Evolutionary conservation across 345 rosid species (phyloP), one percentile per base, ranked within the genome.

Genomic region (Bruguiera parviflora): DNA sequence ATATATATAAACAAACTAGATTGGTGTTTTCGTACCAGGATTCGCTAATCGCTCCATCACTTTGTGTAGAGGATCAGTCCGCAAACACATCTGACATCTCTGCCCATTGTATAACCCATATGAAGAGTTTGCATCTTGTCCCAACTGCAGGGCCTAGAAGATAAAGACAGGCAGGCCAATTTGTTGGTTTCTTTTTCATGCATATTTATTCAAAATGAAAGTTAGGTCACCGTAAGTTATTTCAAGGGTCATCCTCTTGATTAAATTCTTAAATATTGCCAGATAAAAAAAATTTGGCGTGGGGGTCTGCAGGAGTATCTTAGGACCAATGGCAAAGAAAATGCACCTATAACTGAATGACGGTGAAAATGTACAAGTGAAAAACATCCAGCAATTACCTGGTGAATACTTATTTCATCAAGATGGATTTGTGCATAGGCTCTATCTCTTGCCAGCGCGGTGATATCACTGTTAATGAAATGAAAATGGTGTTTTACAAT

Each of bases 371-470:
- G 43, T 21, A 65, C 49, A 31, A 73, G 29, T 27, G 46, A 64
- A 59, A 11, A 55, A 60, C 18, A 27, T 28, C 16, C 49, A 13
- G 55, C 43, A 64, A 39, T 74, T 88, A 92, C 99, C 98, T 89
- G 96, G 67, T 89, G 94, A 71, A 96, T 85, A 25, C 84, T 92
- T 83, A 88, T 92, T 81, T 96, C 92, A 56, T 89, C 90, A 28
- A 96, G 97, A 85, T 69, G 91, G 80, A 96, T 83, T 82, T 87
- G 98, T 46, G 98, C 85, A 77, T 96, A 96, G 24, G 92, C 99
- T 77, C 83, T 90, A 78, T 89, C 91, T 82, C 82, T 91, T 53
- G 97, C 97, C 82, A 91, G 76, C 57, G 97, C 90, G 49, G 97
- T 89, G 77, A 91, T 89, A 60, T 91, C 97, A 80, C 96, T 91